A percentile compares a stretch with the other conserved stretches of the same genome.
phyloP scores from a whole-genome alignment of 805 yeast species.

The Kuraishia cidri region DNA sequence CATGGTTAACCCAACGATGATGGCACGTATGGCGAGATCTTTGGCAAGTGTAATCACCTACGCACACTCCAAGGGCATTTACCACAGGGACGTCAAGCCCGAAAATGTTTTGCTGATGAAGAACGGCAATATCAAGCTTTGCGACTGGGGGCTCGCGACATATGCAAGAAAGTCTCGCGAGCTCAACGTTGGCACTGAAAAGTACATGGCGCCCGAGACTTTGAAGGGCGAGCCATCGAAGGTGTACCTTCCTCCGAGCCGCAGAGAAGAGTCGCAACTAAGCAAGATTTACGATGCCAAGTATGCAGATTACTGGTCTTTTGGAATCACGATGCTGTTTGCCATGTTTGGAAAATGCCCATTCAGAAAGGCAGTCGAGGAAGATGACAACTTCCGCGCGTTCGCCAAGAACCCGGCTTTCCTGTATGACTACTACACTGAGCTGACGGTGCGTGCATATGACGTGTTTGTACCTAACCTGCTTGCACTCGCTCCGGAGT shows the following conservation, averaged over 20 bases:
- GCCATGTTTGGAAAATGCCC: conserved; percentile 45
- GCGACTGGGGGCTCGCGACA: conserved; percentile 71
- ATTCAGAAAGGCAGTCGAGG: conserved; percentile 27
- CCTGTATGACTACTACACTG: conserved; percentile 40
- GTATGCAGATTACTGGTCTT: conserved; percentile 43
- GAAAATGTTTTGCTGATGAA: conserved; percentile 53
- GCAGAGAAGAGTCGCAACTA: neutral
- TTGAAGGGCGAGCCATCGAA: neutral
- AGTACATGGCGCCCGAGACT: conserved; percentile 50
- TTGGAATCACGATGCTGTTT: conserved; percentile 40
- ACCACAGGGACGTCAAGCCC: conserved; percentile 69
- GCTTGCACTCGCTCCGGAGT: conserved; percentile 25
- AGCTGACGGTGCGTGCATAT: conserved; percentile 32
- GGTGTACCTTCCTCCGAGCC: no score
- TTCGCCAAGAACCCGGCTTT: conserved; percentile 30
- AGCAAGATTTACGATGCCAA: conserved; percentile 26
- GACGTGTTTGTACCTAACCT: conserved; percentile 28
- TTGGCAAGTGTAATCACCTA: conserved; percentile 39
- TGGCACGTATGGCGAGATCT: conserved; percentile 26
- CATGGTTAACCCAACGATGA: conserved; percentile 14
- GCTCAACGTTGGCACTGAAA: conserved; percentile 43
- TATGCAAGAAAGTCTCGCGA: conserved; percentile 16
- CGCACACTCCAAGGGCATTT: conserved; percentile 50
- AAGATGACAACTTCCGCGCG: conserved; percentile 32
- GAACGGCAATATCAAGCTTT: conserved; percentile 46